Conservation (phyloP, 192 early-diverging fungal genomes). For the Chytriomyces confervae region DNA sequence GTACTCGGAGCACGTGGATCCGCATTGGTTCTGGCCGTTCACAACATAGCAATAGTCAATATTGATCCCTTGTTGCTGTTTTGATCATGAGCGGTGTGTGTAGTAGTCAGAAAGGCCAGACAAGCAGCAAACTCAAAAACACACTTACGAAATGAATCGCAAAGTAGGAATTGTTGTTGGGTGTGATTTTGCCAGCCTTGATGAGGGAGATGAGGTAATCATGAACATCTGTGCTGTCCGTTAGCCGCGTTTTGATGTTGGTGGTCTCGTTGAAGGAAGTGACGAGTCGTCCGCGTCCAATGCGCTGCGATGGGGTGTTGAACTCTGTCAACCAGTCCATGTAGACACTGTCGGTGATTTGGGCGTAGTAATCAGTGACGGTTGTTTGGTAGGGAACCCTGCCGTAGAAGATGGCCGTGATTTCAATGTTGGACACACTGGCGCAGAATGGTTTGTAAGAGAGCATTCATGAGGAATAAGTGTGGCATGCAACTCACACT, state of each 20-base stretch:
- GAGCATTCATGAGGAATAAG: too few species aligned
- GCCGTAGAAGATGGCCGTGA: slow-evolving; percentile 36
- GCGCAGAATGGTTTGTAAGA: too few species aligned
- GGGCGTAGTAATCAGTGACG: slow-evolving; percentile 22
- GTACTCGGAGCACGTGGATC: slow-evolving; percentile 20
- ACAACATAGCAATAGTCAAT: neutral
- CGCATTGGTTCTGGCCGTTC: neutral
- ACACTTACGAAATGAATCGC: slow-evolving; percentile 37
- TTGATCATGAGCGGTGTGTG: neutral
- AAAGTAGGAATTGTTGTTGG: slow-evolving; percentile 39
- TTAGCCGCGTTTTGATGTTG: slow-evolving; percentile 1
- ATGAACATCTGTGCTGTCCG: slow-evolving; percentile 12
- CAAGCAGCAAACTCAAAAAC: neutral
- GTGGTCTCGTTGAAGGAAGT: slow-evolving; percentile 14
- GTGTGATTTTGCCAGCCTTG: slow-evolving; percentile 26
- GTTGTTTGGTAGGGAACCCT: neutral
- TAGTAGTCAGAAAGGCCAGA: neutral
- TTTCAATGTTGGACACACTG: slow-evolving; percentile 20
- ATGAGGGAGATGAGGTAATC: slow-evolving; percentile 19
- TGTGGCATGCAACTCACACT: too few species aligned
- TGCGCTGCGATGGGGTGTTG: slow-evolving; percentile 31
- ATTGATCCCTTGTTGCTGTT: slow-evolving; percentile 1
- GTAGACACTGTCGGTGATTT: slow-evolving; percentile 3
- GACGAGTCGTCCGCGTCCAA: slow-evolving; percentile 27
- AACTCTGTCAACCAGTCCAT: slow-evolving; percentile 30